Percentiles rank a stretch among this genome's conserved stretches.
Conservation (phyloP, 495 filamentous ascomycete species). For the Penicillium mononematosum region DNA sequence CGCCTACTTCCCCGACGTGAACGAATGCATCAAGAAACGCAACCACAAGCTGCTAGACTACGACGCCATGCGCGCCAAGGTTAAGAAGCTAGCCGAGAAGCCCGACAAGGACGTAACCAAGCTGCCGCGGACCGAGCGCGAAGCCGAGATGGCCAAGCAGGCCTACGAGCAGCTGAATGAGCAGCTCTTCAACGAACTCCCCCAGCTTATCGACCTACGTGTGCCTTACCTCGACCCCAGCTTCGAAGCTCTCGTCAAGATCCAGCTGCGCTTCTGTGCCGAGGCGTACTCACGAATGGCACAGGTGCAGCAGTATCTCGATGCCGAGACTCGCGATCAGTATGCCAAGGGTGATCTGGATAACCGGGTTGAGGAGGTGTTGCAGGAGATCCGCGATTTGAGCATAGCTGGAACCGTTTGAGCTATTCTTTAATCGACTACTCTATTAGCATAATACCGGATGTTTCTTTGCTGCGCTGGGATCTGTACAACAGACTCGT, state of each 20-base stretch:
- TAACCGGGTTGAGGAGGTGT: constrained; percentile 86
- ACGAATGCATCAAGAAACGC: constrained; percentile 98
- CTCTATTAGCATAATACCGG: constrained; percentile 7
- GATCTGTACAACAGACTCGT: background rate
- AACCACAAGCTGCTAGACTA: constrained; percentile 98
- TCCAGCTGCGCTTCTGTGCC: constrained; percentile 94
- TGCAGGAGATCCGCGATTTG: constrained; percentile 95
- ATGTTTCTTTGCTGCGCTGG: constrained; percentile 7
- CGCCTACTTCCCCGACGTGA: constrained; percentile 98
- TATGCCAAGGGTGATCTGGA: constrained; percentile 94
- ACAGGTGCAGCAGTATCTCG: constrained; percentile 97
- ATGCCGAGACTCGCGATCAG: constrained; percentile 93
- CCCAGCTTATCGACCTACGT: constrained; percentile 95
- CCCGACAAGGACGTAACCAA: constrained; percentile 97
- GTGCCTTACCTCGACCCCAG: constrained; percentile 95
- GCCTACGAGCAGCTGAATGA: constrained; percentile 96
- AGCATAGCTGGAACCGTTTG: constrained; percentile 82
- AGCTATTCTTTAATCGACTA: constrained; percentile 17
- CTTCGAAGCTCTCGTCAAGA: constrained; percentile 98
- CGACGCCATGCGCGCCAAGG: constrained; percentile 90
- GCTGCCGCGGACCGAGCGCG: constrained; percentile 89
- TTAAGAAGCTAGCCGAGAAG: constrained; percentile 96
- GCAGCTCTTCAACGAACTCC: constrained; percentile 86
- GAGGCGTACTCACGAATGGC: constrained; percentile 97
- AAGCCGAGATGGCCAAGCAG: constrained; percentile 86